These are phyloP conservation scores for Eutypella sp. DNA, from an alignment of 2,329 filamentous ascomycete genomes.

Conservation along the genomic window DNA sequence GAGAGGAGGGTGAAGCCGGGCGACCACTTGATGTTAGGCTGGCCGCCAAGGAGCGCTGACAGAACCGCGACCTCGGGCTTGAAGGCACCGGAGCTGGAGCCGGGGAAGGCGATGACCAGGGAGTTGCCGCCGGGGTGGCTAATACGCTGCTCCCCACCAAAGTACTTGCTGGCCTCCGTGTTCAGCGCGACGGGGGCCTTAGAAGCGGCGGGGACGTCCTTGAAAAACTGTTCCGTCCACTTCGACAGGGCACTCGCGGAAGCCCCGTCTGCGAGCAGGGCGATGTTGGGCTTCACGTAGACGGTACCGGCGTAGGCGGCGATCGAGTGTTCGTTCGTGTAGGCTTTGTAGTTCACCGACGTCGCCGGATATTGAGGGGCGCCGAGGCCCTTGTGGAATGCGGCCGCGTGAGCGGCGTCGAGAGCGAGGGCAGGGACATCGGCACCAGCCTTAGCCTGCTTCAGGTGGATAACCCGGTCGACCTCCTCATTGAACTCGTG, in stretches of 20 bases:
- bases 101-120: slow-evolving; percentile 87
- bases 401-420: slow-evolving; percentile 67
- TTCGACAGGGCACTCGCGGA: slow-evolving; percentile 71
- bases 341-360: slow-evolving; percentile 68
- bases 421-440: slow-evolving; percentile 65
- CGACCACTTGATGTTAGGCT: slow-evolving; percentile 93
- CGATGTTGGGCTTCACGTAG: slow-evolving; percentile 87
- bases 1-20: slow-evolving; percentile 85
- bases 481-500: slow-evolving; percentile 91
- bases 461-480: slow-evolving; percentile 66
- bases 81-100: slow-evolving; percentile 73
- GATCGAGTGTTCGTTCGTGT: slow-evolving; percentile 72
- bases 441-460: slow-evolving; percentile 68
- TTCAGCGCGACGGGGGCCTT: slow-evolving; percentile 50
- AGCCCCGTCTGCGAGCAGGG: slow-evolving; percentile 85
- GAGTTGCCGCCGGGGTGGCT: slow-evolving; percentile 73
- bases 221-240: slow-evolving; percentile 94
- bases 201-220: slow-evolving; percentile 54
- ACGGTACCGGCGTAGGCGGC: slow-evolving; percentile 70
- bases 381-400: slow-evolving; percentile 73
- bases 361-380: slow-evolving; percentile 68
- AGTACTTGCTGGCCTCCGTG: slow-evolving; percentile 73
- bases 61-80: slow-evolving; percentile 90
- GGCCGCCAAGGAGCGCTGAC: slow-evolving; percentile 80
- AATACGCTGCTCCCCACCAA: slow-evolving; percentile 89